A percentile compares a stretch with the other conserved stretches of the same genome.
phyloP scores from a whole-genome alignment of 495 filamentous ascomycete genomes.

The Penicillium waksmanii region DNA sequence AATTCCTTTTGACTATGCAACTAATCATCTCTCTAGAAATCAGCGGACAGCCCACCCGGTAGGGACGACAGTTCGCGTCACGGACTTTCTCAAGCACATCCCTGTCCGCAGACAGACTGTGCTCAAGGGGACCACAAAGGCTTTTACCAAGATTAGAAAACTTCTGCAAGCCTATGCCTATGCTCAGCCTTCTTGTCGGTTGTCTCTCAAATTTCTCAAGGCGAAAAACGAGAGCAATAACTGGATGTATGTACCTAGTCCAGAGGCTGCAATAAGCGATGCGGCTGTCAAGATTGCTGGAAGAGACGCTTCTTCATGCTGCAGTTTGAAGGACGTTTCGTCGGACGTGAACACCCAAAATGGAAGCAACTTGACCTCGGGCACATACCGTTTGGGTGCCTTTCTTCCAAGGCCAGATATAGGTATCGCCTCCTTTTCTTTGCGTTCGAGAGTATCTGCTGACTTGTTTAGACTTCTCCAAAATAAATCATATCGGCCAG shows the following conservation, averaged over 20 bases:
- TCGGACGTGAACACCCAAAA: conserved; percentile 14
- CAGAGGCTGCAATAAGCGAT: conserved; percentile 58
- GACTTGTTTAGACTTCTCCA: conserved; percentile 47
- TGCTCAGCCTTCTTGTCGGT: conserved; percentile 62
- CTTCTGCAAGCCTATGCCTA: conserved; percentile 77
- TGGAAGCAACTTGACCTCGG: conserved; percentile 5
- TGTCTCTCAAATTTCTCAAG: conserved; percentile 70
- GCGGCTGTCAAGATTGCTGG: conserved; percentile 74
- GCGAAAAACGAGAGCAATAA: conserved; percentile 63
- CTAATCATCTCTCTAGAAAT: conserved; percentile 31
- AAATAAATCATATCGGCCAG: conserved; percentile 59
- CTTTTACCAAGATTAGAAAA: conserved; percentile 64
- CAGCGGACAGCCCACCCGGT: conserved; percentile 64
- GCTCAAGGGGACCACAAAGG: conserved; percentile 64
- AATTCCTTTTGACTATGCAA: neutral
- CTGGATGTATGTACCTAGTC: conserved; percentile 72
- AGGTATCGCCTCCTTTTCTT: conserved; percentile 30
- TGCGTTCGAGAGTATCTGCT: neutral
- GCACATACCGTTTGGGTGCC: conserved; percentile 54
- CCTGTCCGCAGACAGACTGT: conserved; percentile 75
- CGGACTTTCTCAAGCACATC: conserved; percentile 66
- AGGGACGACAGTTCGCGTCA: conserved; percentile 77
- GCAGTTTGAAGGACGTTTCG: conserved; percentile 42
- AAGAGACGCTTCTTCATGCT: conserved; percentile 61
- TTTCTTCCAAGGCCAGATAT: conserved; percentile 60